phyloP scores from a whole-genome alignment of 305 asterid genomes.

The Andrographis paniculata region DNA sequence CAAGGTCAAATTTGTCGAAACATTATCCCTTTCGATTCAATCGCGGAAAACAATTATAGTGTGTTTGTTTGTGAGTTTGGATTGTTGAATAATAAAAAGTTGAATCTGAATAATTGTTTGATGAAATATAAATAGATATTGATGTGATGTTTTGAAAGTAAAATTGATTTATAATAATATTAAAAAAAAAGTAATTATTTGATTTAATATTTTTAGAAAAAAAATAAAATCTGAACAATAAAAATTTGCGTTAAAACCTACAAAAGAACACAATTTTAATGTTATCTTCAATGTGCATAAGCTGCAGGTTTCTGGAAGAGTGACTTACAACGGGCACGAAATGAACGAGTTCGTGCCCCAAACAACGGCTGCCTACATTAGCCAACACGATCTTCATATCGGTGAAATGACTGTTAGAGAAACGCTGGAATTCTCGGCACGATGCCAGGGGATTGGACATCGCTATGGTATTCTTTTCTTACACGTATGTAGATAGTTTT shows the following conservation, averaged over 20 bases:
- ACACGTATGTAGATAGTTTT: too few species aligned
- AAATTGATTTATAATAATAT: too few species aligned
- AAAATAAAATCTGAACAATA: too few species aligned
- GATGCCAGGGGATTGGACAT: conserved; percentile 37
- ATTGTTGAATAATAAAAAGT: too few species aligned
- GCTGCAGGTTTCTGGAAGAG: conserved; percentile 47
- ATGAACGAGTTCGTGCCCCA: conserved; percentile 40
- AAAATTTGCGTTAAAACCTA: not conserved
- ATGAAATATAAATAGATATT: too few species aligned
- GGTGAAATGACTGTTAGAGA: conserved; percentile 43
- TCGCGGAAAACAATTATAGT: too few species aligned
- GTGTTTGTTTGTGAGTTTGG: too few species aligned
- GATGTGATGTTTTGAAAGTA: too few species aligned
- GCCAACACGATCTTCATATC: conserved; percentile 36
- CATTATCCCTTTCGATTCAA: too few species aligned
- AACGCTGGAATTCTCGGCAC: conserved; percentile 31
- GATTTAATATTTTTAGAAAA: not conserved
- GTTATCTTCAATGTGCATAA: not conserved
- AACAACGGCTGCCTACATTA: conserved; percentile 72
- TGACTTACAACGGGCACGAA: conserved; percentile 36
- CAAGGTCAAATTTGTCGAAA: conserved; percentile 41
- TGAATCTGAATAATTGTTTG: too few species aligned
- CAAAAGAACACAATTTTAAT: not conserved
- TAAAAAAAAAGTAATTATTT: not conserved
- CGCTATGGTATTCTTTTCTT: conserved; percentile 19